Base-by-base conservation (phyloP, 305 asterid genomes). In the Withania somnifera region DNA sequence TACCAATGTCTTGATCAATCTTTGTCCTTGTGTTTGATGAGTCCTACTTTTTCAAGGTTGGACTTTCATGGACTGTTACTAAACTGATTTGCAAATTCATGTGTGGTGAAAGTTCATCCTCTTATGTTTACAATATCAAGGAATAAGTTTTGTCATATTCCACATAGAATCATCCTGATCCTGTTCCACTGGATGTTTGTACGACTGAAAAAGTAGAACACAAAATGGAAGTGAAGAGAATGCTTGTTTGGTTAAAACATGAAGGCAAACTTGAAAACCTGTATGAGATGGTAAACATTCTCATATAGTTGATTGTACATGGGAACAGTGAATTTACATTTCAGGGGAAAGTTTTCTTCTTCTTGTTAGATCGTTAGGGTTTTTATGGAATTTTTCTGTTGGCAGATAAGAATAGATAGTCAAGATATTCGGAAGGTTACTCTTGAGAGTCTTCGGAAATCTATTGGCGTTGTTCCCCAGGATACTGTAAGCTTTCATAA, bases 401-500 rank as follows among this genome's bases (percentile, higher is more conserved):
- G 78, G 73, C 97, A 94, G 99, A 91, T 96, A 87, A 90, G 85
- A 79, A 91, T 96, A 84, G 99, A 94, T 83, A 95, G 97, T 64
- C 99, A 96, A 89, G 98, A 96, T 91, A 89, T 94, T 84, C 92
- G 91, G 84, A 82, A 82, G 50, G 95, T 96, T 63, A 94, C 98
- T 11, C 94, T 96, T 77, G 92, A 94, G 86, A 94, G 98, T 88
- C 99, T 96, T 79, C 91, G 99, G 85, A 93, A 93, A 86, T 91
- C 95, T 82, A 88, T 96, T 81, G 98, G 97, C 26, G 96, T 96
- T 82, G 99, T 96, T 91, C 99, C 99, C 73, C 99, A 96, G 82
- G 99, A 96, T 87, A 96, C 99, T 71, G 99, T 96, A 88, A 96
- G 98, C 89, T 83, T 51, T 69, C 83, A 51, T 73, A 45, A 73